Base-by-base conservation (phyloP, 306 rosid species). In the Castanea sativa region DNA sequence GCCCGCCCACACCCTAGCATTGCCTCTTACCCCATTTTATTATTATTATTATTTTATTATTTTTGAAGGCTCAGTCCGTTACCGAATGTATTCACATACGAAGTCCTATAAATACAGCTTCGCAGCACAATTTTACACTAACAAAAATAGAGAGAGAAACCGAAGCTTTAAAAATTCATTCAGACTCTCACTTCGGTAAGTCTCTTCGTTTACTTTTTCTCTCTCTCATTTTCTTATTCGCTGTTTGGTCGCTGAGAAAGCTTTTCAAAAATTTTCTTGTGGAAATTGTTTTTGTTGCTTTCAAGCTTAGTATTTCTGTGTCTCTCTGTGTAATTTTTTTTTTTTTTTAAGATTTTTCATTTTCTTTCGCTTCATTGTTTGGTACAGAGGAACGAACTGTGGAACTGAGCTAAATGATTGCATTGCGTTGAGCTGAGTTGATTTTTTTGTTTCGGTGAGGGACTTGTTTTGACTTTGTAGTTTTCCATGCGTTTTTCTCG, bases 181-280 rank as follows among this genome's bases (percentile, higher is more conserved):
- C 58, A 56, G 45, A 7, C 45, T 38, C 43, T 55, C 32, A 41
- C 30, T 14, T 76, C 65, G 59, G 89, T 83, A 67, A 77, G 81
- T 77, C 63, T 69, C 49, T 59, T 5, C 57, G 1, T 8, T 19
- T 19, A 65, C 38, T 71, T 71, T 68, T 73, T 43, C 0, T 57
- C 38, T 41, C 41, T 38, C 45, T 38, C 45, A 38, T 1, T 57
- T 49, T 11, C 5, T 52, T 59, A 52, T 76, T 64, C 29, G 29
- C 56, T 41, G 56, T 15, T 55, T 65, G 30, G 69, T 64, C 38
- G 57, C 59, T 25, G 73, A 38, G 73, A 73, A 73, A 80, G 19
- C 49, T 35, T 16, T 33, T 5, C 4, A 25, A 15, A 43, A 32
- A 20, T 33, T 51, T 14, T 20, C 16, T 32, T 33, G 2, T 33